Conservation (phyloP, 805 yeast genomes). For the Zygosaccharomyces gambellarensis region DNA sequence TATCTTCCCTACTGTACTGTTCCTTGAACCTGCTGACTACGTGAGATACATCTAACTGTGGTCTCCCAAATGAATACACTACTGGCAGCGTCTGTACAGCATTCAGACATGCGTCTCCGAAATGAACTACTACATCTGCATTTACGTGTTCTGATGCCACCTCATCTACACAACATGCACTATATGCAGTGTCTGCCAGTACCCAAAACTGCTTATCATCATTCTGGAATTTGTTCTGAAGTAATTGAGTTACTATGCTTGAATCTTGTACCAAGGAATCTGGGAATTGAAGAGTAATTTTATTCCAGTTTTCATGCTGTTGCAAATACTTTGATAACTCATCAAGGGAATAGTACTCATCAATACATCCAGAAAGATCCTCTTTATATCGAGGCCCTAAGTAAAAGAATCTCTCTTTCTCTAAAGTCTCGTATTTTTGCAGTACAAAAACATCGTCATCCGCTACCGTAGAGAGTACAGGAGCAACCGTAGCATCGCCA, state of each 20-base stretch:
- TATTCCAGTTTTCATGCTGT: conserved; percentile 37
- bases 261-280: conserved; percentile 77
- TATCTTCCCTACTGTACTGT: conserved; percentile 39
- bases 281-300: conserved; percentile 85
- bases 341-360: conserved; percentile 52
- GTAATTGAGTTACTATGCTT: conserved; percentile 54
- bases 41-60: conserved; percentile 43
- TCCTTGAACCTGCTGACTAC: conserved; percentile 40
- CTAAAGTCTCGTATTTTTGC: conserved; percentile 37
- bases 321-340: conserved; percentile 41
- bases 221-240: conserved; percentile 37
- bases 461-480: conserved; percentile 70
- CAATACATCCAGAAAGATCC: conserved; percentile 36
- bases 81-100: conserved; percentile 70
- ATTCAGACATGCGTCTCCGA: conserved; percentile 91
- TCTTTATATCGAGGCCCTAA: conserved; percentile 26
- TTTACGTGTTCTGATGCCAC: conserved; percentile 91
- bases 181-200: conserved; percentile 92
- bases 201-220: conserved; percentile 56
- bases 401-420: conserved; percentile 28
- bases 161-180: conserved; percentile 93
- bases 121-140: conserved; percentile 83
- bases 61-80: conserved; percentile 73
- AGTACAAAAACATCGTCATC: conserved; percentile 53
- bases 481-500: conserved; percentile 42